phyloP scores from a whole-genome alignment of 176 grass and related monocot genomes.

The Avena atlantica region DNA sequence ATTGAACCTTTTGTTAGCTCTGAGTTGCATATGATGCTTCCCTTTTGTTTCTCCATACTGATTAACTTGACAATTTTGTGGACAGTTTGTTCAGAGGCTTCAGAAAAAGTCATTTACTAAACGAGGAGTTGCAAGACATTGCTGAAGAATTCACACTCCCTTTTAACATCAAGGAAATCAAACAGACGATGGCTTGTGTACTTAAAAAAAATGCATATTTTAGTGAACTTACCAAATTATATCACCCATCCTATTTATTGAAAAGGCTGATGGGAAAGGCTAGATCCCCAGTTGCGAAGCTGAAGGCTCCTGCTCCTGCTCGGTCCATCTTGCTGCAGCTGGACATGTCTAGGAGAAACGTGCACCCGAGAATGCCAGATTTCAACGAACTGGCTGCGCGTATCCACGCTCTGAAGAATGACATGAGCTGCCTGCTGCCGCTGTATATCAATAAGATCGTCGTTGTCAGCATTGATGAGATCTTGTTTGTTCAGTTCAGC shows the following conservation, averaged over 20 bases:
- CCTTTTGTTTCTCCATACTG: constrained; percentile 20
- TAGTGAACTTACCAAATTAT: constrained; percentile 17
- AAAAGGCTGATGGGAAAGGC: constrained; percentile 44
- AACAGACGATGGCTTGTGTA: constrained; percentile 51
- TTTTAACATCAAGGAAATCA: constrained; percentile 59
- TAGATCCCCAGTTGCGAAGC: constrained; percentile 1
- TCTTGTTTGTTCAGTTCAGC: neutral
- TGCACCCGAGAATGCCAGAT: constrained; percentile 54
- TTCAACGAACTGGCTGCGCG: constrained; percentile 61
- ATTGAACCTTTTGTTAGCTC: constrained; percentile 71
- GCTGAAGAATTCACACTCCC: constrained; percentile 71
- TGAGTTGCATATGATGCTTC: constrained; percentile 54
- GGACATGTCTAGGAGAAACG: constrained; percentile 44
- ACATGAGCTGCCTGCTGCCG: constrained; percentile 13
- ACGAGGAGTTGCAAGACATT: constrained; percentile 75
- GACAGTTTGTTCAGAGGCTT: constrained; percentile 84
- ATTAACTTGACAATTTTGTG: constrained; percentile 40
- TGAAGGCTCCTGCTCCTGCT: constrained; percentile 25
- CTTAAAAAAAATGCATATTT: constrained; percentile 55
- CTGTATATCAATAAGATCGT: neutral
- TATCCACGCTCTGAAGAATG: constrained; percentile 52
- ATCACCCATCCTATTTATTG: constrained; percentile 25
- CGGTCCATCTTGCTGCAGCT: constrained; percentile 50
- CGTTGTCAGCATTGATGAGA: neutral
- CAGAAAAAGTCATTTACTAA: constrained; percentile 82